Base-by-base conservation (phyloP, 768 basidiomycete species). In the Agaricus bisporus region DNA sequence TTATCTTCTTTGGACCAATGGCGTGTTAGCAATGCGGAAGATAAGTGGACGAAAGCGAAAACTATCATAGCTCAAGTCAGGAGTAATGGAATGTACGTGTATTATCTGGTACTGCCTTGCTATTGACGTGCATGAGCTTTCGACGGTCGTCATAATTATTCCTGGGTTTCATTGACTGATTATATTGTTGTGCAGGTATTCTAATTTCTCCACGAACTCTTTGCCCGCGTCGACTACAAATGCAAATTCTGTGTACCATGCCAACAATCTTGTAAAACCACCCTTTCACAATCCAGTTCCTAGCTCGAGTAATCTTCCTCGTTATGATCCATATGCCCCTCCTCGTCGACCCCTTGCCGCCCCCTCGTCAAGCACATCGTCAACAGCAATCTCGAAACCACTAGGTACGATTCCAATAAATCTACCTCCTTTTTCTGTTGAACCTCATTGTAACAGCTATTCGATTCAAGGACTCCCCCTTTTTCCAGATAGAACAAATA, bases 391-490 rank as follows among this genome's bases (percentile, higher is more conserved):
- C 28, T 56, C 63, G 25, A 71, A 68, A 58, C 58, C 61, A 41
- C 52, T 69, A 65, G 68, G 70, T 72, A 56, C 4, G 54, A 48
- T 14, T 46, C 46, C 8, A 35, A n/a, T 5, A 28, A 8, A 28
- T 7, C 11, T 29, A n/a, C 4, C 25, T 28, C 3, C 10, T 14
- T 44, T 43, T 52, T 47, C 5, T 8, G 28, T 7, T 58, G 67
- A 41, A 61, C 51, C 10, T 46, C 56, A 57, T 41, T 66, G 25
- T 57, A 54, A 4, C 48, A 88, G 89, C 64, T 18, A 81, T 92
- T 41, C 81, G 79, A 45, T 92, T 92, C 71, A 90, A 85, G 60
- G 76, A 80, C 8, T 91, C 91, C 0, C 90, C 91, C 0, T 93
- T 92, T 65, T 86, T 86, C 60, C 70, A 68, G 10, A 66, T 88